These are phyloP conservation scores for Backusella mclennaniae DNA, from an alignment of 192 early-diverging fungal genomes.

Conservation along the genomic window DNA sequence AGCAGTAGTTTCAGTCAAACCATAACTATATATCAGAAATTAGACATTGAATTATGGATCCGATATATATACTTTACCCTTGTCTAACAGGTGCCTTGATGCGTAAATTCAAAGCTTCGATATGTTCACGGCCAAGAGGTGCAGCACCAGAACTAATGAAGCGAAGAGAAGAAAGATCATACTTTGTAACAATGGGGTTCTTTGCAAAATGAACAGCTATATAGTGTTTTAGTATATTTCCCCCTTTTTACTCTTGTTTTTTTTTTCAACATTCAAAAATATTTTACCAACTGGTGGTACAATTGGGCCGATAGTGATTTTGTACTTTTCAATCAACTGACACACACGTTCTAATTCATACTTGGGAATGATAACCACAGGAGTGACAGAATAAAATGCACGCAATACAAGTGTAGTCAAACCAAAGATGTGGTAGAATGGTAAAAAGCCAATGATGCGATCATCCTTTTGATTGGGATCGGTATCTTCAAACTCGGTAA, in stretches of 20 bases:
- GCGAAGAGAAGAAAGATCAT: slow-evolving; percentile 65
- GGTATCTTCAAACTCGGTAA: slow-evolving; percentile 43
- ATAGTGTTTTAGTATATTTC: background rate
- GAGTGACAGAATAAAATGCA: slow-evolving; percentile 38
- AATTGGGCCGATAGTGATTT: slow-evolving; percentile 61
- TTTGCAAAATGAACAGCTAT: slow-evolving; percentile 69
- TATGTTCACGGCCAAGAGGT: slow-evolving; percentile 70
- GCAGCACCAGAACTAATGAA: slow-evolving; percentile 76
- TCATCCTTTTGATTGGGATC: slow-evolving; percentile 5
- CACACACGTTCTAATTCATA: slow-evolving; percentile 70
- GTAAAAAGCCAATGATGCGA: slow-evolving; percentile 57
- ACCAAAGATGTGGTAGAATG: slow-evolving; percentile 67
- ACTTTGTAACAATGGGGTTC: slow-evolving; percentile 71
- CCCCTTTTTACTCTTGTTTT: background rate
- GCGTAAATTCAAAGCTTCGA: slow-evolving; percentile 43
- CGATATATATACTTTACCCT: slow-evolving; percentile 36
- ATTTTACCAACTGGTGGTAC: slow-evolving; percentile 55
- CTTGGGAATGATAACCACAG: slow-evolving; percentile 73
- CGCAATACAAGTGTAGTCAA: slow-evolving; percentile 42
- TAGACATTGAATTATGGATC: background rate
- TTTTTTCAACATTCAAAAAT: background rate
- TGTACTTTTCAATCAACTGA: slow-evolving; percentile 65
- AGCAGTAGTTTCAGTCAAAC: slow-evolving; percentile 59
- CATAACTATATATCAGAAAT: slow-evolving; percentile 32
- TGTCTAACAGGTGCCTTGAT: slow-evolving; percentile 46